Base-by-base conservation (phyloP, 1,284 basidiomycete species). In the Macrocystidia cucumis region DNA sequence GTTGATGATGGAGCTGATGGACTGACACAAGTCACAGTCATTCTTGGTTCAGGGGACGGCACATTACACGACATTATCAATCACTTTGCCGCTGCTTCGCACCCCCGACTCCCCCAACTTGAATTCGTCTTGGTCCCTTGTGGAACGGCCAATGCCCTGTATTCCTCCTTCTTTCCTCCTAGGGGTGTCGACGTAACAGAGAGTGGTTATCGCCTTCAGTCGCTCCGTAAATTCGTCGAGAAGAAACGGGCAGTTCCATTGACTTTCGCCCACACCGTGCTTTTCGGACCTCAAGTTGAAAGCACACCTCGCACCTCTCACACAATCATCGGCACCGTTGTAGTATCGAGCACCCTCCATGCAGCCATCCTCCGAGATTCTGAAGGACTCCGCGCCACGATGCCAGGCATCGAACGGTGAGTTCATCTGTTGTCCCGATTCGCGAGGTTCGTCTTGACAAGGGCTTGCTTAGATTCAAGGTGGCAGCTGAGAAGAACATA, bases 81-180 rank as follows among this genome's bases (percentile, higher is more conserved):
- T 41, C 63, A 67, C 4, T 50, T 87, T 20, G 59, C 67, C 35
- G 50, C 48, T 19, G 48, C 49, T 9, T 46, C 50, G 28, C 40
- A 41, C 21, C 32, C 37, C 4, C 34, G 42, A 6, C 36, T 44
- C 30, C 36, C 42, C 29, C 28, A 46, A 26, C 42, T 75, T 29
- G 49, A 54, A 20, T 57, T 83, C 38, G 72, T 63, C 7, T 63
- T 85, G 21, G 63, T 86, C 9, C 91, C 92, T 2, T 76, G 77
- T 27, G 93, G 93, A 7, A 97, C 92, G n/a, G 91, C 91, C 12
- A 97, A 97, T 52, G 93, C 93, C 0, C 65, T 96, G n/a, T 91
- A 84, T 54, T 70, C 71, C 35, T 82, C 67, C 29, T 56, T 78
- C 29, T 84, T 76, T 46, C 70, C 65, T 2, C 65, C 65, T 4